Base-by-base conservation (phyloP, 768 basidiomycete species). In the Rhizopogon vinicolor region DNA sequence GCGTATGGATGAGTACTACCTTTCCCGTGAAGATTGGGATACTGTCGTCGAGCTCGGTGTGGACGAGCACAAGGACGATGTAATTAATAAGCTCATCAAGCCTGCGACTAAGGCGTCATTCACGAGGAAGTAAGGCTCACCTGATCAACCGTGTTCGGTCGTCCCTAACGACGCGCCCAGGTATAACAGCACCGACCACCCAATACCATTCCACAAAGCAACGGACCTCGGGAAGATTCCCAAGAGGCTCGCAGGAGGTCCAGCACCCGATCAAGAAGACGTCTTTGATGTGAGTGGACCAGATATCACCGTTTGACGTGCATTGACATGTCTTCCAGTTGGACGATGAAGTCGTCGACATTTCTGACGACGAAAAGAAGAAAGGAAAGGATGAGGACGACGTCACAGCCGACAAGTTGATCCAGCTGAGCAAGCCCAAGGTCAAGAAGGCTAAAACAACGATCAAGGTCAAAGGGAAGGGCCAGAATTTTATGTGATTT, bases 1-100 rank as follows among this genome's bases (percentile, higher is more conserved):
- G 25, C 74, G 75, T 6, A 96, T 99, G 94, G 97, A 98, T 68
- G 87, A 89, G 45, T 99, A 99, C 68, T 98, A 84, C 70, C 71
- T 99, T 33, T 86, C 86, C 3, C 91, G 89, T 60, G 97, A 98
- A 29, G 96, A 98, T 64, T 98, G 95, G 96, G 97, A 99, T 63
- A 87, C 93, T 9, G 78, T 98, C 51, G 82, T 98, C 52, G 96
- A 98, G 67, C 80, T 99, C 8, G 97, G 96, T 1, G 81, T 99
- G 7, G 97, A 84, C 55, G 79, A 87, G 6, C 80, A 85, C 65
- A 83, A 81, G 55, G 91, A 91, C 48, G 89, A 89, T 0, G 6
- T 73, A 1, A 79, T 96, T 10, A 71, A 90, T 63, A 97, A 96
- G 76, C 89, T 88, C 72, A 92, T 99, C 31, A 74, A 91, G 0